Percentiles rank a stretch among this genome's conserved stretches.
Evolutionary conservation across 176 grass and related monocot species (phyloP).

Genomic region (Oryza nivara): DNA sequence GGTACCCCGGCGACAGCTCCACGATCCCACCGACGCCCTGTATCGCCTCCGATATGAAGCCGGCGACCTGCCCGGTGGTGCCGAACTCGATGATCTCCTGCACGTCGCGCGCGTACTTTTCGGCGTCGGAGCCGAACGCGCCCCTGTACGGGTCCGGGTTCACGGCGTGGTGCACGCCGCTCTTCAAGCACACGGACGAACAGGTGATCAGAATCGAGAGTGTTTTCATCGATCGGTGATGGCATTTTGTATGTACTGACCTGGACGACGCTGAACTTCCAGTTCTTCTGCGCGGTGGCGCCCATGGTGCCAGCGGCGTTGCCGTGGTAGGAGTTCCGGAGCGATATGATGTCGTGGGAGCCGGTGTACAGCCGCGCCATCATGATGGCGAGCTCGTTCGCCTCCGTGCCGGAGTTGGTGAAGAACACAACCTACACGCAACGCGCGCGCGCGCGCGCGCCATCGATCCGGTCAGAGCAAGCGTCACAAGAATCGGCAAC

Average conservation of each 20-base stretch:
- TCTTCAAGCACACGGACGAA: constrained; percentile 36
- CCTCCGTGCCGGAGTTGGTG: constrained; percentile 98
- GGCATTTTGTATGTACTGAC: constrained; percentile 23
- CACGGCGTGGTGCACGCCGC: constrained; percentile 81
- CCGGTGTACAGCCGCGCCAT: constrained; percentile 83
- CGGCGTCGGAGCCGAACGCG: constrained; percentile 65
- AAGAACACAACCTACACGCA: constrained; percentile 65
- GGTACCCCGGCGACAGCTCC: constrained; percentile 80
- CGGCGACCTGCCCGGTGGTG: constrained; percentile 79
- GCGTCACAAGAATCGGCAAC: too few species aligned
- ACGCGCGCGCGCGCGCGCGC: too few species aligned
- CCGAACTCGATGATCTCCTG: constrained; percentile 96
- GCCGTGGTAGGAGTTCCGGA: constrained; percentile 91
- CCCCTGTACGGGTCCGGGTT: constrained; percentile 96
- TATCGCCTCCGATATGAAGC: constrained; percentile 89
- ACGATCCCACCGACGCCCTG: constrained; percentile 96
- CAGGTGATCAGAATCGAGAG: background rate
- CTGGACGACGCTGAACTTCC: constrained; percentile 94
- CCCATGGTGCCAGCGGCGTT: constrained; percentile 89
- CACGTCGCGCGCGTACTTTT: constrained; percentile 82
- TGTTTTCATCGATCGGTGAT: background rate
- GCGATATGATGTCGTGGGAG: constrained; percentile 87
- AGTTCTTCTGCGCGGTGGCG: constrained; percentile 89
- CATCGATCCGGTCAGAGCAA: too few species aligned
- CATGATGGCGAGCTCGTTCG: constrained; percentile 94